Base-by-base conservation (phyloP, 78 protist species). In the Protostelium mycophagum region DNA sequence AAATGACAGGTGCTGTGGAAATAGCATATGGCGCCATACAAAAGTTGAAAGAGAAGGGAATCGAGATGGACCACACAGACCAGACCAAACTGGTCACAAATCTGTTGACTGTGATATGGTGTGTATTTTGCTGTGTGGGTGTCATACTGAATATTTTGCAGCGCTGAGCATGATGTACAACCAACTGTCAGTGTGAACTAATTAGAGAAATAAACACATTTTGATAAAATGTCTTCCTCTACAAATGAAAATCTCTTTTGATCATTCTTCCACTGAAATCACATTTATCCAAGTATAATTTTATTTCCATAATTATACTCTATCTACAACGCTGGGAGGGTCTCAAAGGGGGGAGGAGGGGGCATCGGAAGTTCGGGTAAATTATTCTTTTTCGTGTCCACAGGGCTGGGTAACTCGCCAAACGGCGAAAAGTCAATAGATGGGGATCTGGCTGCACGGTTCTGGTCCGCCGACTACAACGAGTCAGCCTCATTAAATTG, bases 21-120 rank as follows among this genome's bases (percentile, higher is more conserved):
- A 85, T 85, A 5, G 86, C 86, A 25, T 16, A 85, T 16, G 36
- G 63, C 5, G 86, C 86, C 37, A 85, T 85, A 5, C 35, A 25
- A 16, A 35, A 85, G 16, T 36, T 85, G 16, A 16, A 85, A 85
- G 63, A 16, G 16, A 35, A 36, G 37, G 86, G 86, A 37, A 36
- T 85, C 37, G 16, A 16, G 16, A 23, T 85, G 86, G 63, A 85
- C n/a, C 86, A 5, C 5, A 16, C 36, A 5, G 86, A 85, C n/a
- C 36, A 85, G 37, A 85, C 86, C 86, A 85, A 16, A 85, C 37
- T 85, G 34, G 86, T 85, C 37, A 85, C 86, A 5, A 85, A 85
- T 16, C 86, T 85, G 16, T 16, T 85, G 37, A 85, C 86, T 25
- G 86, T 85, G 29, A 85, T 85, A 5, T 85, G 73, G 73, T 51